phyloP scores from a whole-genome alignment of 106 monocot species.

The Dioscorea dumetorum region DNA sequence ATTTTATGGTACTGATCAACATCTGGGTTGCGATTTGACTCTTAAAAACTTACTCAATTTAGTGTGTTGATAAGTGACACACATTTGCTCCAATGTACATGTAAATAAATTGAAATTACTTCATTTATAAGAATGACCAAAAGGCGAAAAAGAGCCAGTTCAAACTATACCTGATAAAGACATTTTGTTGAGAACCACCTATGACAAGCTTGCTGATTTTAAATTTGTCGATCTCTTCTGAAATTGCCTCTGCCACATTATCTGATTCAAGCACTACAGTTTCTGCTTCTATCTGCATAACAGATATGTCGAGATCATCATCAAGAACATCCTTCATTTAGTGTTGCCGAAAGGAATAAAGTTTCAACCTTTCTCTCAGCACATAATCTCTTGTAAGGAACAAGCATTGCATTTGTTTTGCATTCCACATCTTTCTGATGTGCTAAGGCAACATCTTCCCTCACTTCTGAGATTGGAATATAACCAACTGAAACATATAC shows the following conservation, averaged over 20 bases:
- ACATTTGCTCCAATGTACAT: too few species aligned
- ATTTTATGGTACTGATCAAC: too few species aligned
- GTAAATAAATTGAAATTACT: too few species aligned
- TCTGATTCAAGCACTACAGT: conserved; percentile 55
- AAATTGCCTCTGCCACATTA: conserved; percentile 61
- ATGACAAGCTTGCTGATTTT: conserved; percentile 52
- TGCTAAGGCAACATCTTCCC: conserved; percentile 62
- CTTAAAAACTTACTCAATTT: too few species aligned
- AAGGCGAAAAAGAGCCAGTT: too few species aligned
- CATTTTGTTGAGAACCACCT: conserved; percentile 53
- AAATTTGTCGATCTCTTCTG: conserved; percentile 36
- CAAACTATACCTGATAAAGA: conserved; percentile 4
- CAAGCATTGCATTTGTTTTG: conserved; percentile 44
- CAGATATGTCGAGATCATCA: too few species aligned
- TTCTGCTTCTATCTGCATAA: conserved; percentile 61
- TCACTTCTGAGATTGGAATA: conserved; percentile 55
- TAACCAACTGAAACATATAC: conserved; percentile 1
- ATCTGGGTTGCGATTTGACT: too few species aligned
- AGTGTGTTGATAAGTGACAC: too few species aligned
- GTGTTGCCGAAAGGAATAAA: background rate
- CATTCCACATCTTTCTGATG: conserved; percentile 58
- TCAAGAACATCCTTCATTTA: background rate
- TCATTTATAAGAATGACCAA: too few species aligned
- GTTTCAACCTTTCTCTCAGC: conserved; percentile 39
- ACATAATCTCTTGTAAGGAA: conserved; percentile 62